A percentile compares a stretch with the other conserved stretches of the same genome.
phyloP scores from a whole-genome alignment of 2,329 filamentous ascomycete species.

The Tolypocladium inflatum region DNA sequence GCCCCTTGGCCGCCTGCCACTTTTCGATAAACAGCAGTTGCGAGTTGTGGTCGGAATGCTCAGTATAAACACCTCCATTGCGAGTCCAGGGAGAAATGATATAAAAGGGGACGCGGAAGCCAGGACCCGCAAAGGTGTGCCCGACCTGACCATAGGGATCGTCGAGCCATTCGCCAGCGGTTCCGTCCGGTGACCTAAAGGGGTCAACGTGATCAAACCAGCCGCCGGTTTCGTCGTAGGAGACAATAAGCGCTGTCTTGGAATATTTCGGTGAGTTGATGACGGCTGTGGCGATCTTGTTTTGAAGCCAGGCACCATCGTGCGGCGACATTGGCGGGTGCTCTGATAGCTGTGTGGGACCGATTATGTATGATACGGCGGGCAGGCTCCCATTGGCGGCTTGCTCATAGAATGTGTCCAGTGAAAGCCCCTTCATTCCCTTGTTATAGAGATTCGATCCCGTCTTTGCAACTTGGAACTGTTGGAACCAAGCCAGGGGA shows the following conservation, averaged over 20 bases:
- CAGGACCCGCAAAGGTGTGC: slow-evolving; percentile 19
- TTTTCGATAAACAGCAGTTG: slow-evolving; percentile 45
- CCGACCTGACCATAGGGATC: slow-evolving; percentile 29
- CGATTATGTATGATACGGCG: slow-evolving; percentile 40
- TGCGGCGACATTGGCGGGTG: slow-evolving; percentile 42
- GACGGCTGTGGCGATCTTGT: slow-evolving; percentile 40
- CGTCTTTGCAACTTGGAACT: slow-evolving; percentile 35
- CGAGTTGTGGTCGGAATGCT: slow-evolving; percentile 44
- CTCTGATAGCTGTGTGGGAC: slow-evolving; percentile 40
- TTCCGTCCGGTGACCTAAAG: slow-evolving; percentile 36
- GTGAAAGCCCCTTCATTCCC: slow-evolving; percentile 35
- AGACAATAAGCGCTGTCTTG: slow-evolving; percentile 37
- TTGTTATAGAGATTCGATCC: slow-evolving; percentile 31
- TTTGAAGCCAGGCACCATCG: slow-evolving; percentile 45
- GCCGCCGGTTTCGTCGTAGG: slow-evolving; percentile 38
- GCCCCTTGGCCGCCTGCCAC: slow-evolving; percentile 28
- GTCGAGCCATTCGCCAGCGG: slow-evolving; percentile 42
- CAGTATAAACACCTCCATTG: slow-evolving; percentile 41
- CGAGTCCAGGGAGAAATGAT: slow-evolving; percentile 48
- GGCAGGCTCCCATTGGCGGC: slow-evolving; percentile 42
- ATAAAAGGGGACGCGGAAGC: slow-evolving; percentile 42
- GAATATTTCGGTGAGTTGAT: slow-evolving; percentile 38
- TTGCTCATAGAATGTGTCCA: slow-evolving; percentile 38
- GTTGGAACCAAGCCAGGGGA: slow-evolving; percentile 41
- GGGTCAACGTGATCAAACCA: slow-evolving; percentile 46